Evolutionary conservation across 805 yeast genomes (phyloP), one percentile per base, ranked within the genome.

Genomic region (Ogataea wickerhamii): DNA sequence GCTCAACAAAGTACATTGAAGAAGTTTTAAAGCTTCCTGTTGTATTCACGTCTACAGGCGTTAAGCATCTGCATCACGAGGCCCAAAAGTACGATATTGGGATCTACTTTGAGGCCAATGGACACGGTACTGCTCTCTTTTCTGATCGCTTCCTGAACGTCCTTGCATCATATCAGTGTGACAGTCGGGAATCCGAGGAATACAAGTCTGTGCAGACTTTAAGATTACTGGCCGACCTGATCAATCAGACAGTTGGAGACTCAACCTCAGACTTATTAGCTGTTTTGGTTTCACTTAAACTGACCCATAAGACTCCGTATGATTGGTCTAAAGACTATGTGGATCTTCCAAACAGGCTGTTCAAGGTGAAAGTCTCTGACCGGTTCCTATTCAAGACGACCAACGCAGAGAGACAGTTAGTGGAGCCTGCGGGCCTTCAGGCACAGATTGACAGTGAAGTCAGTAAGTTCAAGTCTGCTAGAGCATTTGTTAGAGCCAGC

Each of bases 201-300:
- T 56, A 58, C 30, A 54, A 67, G 16, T 75, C 84, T 1, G 63
- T 82, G 22, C 58, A 66, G 40, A 69, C 82, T 1, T 66, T 93
- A 45, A 64, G 70, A 41, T 67, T 76, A 12, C 72, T 91, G 41
- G 74, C 83, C 22, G 73, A 77, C 40, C 67, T 93, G 46, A 87
- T 93, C 58, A 93, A 93, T 61, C 98, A 93, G 61, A 83, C 98
- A 2, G 98, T 93, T n/a, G 98, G 98, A 21, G 98, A 93, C 60
- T 95, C 98, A 8, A 82, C 93, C 36, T 78, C 95, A n/a, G 98
- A 93, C 60, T 67, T 93, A 61, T 64, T 93, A 41, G 78, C 84
- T 4, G 89, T 93, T 1, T 63, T 89, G 38, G 72, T 80, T 2
- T 78, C 88, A 6, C 69, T 83, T 50, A 55, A 71, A 6, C 67